Conservation (phyloP, 495 filamentous ascomycete genomes). For the Pyrenula massariospora region DNA sequence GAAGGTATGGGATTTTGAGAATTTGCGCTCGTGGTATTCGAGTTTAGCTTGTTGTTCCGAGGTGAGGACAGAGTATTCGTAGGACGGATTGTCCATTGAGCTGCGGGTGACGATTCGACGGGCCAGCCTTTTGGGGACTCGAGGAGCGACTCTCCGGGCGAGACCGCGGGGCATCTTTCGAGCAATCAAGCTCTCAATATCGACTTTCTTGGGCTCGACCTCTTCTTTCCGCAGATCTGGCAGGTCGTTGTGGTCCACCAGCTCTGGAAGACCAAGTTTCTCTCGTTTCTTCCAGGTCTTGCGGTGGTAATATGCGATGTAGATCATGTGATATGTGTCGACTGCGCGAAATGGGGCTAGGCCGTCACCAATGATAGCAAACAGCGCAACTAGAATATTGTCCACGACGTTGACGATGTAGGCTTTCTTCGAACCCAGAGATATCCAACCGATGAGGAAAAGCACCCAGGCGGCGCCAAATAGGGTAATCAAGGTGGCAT, state of each 20-base stretch:
- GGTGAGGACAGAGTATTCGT: conserved; percentile 49
- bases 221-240: conserved; percentile 40
- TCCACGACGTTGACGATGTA: conserved; percentile 69
- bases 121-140: background rate
- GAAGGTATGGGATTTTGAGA: conserved; percentile 67
- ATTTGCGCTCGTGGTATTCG: conserved; percentile 61
- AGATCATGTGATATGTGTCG: conserved; percentile 76
- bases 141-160: background rate
- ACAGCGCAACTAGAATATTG: conserved; percentile 63
- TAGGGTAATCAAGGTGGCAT: conserved; percentile 65
- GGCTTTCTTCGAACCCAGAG: conserved; percentile 55
- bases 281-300: conserved; percentile 59
- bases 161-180: background rate
- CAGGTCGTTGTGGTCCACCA: conserved; percentile 63
- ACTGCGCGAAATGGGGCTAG: conserved; percentile 63
- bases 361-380: conserved; percentile 67
- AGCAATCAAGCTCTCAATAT: conserved; percentile 13
- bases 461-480: conserved; percentile 77
- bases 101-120: conserved; percentile 15
- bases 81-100: conserved; percentile 30
- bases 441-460: conserved; percentile 79
- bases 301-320: conserved; percentile 54
- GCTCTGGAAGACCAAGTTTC: conserved; percentile 45
- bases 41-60: conserved; percentile 50
- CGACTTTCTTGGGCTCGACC: conserved; percentile 23